phyloP scores from a whole-genome alignment of 1,139 yeast species.

The Kodamaea ohmeri region DNA sequence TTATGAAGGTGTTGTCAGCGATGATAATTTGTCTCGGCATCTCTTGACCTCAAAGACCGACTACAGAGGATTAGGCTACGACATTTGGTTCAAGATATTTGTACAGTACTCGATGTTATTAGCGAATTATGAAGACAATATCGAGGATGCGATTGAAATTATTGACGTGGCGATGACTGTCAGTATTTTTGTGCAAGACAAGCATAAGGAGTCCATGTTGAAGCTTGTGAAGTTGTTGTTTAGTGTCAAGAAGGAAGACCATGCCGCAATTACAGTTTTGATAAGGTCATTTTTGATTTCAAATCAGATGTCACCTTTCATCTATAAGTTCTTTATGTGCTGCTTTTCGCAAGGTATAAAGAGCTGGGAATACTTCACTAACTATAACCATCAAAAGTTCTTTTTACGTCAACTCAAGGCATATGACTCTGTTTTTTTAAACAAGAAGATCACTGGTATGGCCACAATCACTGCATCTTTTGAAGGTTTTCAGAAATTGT shows the following conservation, averaged over 20 bases:
- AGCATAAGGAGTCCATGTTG: slow-evolving; percentile 52
- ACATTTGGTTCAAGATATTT: slow-evolving; percentile 81
- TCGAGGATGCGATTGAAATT: slow-evolving; percentile 65
- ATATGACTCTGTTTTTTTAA: slow-evolving; percentile 63
- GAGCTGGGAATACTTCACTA: slow-evolving; percentile 60
- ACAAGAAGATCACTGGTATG: slow-evolving; percentile 64
- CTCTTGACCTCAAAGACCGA: slow-evolving; percentile 46
- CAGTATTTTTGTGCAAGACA: slow-evolving; percentile 70
- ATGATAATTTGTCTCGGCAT: slow-evolving; percentile 34
- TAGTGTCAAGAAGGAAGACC: slow-evolving; percentile 54
- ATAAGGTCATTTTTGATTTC: slow-evolving; percentile 62
- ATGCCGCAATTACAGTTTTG: slow-evolving; percentile 45
- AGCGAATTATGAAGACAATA: slow-evolving; percentile 57
- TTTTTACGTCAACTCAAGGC: slow-evolving; percentile 87
- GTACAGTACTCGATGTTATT: slow-evolving; percentile 72
- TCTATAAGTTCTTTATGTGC: slow-evolving; percentile 63
- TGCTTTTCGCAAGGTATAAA: slow-evolving; percentile 63
- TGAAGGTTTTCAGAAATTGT: slow-evolving; percentile 13
- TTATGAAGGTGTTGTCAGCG: slow-evolving; percentile 59
- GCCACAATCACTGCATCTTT: slow-evolving; percentile 59
- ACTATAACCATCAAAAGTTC: slow-evolving; percentile 84
- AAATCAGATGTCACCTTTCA: slow-evolving; percentile 73
- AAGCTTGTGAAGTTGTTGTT: slow-evolving; percentile 65
- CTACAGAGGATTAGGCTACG: slow-evolving; percentile 74
- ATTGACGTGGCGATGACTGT: slow-evolving; percentile 73